Evolutionary conservation across 139 green algal species (phyloP).

Genomic region (Deuterostichococcus epilithicus): DNA sequence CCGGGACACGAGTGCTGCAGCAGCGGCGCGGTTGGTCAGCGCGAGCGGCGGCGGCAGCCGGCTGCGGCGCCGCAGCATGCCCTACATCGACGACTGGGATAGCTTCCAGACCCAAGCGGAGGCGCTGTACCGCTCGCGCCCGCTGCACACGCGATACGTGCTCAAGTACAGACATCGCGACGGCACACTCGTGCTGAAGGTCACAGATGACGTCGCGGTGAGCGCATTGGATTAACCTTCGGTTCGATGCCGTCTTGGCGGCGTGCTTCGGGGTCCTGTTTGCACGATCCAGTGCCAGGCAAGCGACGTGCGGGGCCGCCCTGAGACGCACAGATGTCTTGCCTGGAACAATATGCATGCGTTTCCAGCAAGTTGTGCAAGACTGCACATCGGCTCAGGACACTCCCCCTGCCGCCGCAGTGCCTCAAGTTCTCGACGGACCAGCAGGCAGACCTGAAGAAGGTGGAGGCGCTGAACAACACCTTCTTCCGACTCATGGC

Average conservation of each 20-base stretch:
- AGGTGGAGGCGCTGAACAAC: conserved; percentile 82
- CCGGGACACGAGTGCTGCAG: no score
- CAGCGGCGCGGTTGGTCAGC: no score
- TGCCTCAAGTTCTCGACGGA: conserved; percentile 88
- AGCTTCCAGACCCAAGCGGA: conserved; percentile 70
- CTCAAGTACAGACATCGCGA: conserved; percentile 86
- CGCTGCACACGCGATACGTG: conserved; percentile 72
- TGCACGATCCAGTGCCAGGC: no score
- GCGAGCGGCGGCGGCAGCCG: no score
- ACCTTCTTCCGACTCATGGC: conserved; percentile 85
- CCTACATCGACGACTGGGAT: conserved; percentile 73
- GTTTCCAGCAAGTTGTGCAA: no score
- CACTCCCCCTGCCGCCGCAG: conserved; percentile 30
- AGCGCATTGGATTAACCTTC: not conserved
- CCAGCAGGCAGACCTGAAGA: conserved; percentile 80
- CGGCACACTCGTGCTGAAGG: conserved; percentile 81
- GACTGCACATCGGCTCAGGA: no score
- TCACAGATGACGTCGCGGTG: conserved; percentile 81
- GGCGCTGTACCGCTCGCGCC: conserved; percentile 53
- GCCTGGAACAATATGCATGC: no score
- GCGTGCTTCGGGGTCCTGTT: no score
- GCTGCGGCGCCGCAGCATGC: not conserved
- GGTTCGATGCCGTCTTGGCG: no score
- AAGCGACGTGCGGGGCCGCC: no score
- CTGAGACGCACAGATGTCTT: no score